Percentiles rank a stretch among this genome's conserved stretches.
Conservation (phyloP, 2,329 filamentous ascomycete genomes). For the Epichloe sylvatica region DNA sequence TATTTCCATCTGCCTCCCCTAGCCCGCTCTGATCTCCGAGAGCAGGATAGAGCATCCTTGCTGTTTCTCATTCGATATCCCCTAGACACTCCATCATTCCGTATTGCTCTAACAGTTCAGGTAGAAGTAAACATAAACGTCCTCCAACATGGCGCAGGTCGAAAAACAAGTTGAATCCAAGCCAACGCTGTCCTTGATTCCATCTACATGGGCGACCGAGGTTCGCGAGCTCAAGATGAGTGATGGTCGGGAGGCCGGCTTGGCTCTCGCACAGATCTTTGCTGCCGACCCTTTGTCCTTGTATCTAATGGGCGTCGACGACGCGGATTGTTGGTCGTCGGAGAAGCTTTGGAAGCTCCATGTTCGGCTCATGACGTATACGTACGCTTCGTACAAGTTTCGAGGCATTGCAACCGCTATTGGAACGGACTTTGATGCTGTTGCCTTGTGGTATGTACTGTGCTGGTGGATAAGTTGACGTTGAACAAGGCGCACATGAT, state of each 20-base stretch:
- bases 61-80: neutral
- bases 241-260: constrained; percentile 58
- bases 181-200: constrained; percentile 32
- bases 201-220: constrained; percentile 36
- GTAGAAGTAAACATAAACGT: constrained; percentile 6
- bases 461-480: too few relatives aligned
- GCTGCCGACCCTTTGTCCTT: constrained; percentile 57
- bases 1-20: constrained; percentile 2
- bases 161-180: constrained; percentile 1
- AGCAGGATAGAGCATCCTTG: neutral
- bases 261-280: constrained; percentile 65
- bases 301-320: constrained; percentile 62
- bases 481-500: too few relatives aligned
- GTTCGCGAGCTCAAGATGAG: constrained; percentile 50
- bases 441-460: constrained; percentile 55
- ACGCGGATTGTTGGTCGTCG: constrained; percentile 46
- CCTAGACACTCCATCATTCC: neutral
- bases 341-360: constrained; percentile 65
- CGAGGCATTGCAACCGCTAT: constrained; percentile 62
- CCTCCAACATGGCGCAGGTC: constrained; percentile 6
- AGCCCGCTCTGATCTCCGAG: constrained; percentile 1
- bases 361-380: constrained; percentile 62
- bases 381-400: constrained; percentile 60
- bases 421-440: constrained; percentile 61
- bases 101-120: constrained; percentile 4